Base-by-base conservation (phyloP, 2,329 filamentous ascomycete genomes). In the Alternaria gansuensis region DNA sequence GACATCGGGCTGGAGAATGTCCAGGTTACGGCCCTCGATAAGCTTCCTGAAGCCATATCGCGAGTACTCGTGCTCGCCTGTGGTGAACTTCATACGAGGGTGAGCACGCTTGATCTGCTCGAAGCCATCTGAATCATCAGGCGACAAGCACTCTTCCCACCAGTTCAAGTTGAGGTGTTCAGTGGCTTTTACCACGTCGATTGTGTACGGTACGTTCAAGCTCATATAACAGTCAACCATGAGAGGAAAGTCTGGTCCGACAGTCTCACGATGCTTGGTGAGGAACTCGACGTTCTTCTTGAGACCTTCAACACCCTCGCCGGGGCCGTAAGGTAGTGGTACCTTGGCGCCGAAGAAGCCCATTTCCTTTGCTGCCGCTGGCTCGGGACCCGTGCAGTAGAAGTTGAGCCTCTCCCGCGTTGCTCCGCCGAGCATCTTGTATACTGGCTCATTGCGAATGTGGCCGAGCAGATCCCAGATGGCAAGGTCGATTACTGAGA, bases 151-250 rank as follows among this genome's bases (percentile, higher is more conserved):
- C 82, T 97, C 93, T 81, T 97, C 93, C 92, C 92, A 97, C 93
- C 93, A 97, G 82, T 97, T 93, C 76, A 97, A 93, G 78, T 94
- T 86, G 66, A 97, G 85, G 67, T 93, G 88, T 69, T 91, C 86
- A 75, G 90, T 92, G 51, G 89, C 90, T 80, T 93, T 91, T 60
- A 91, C 93, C 24, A 97, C 84, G 78, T 97, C 90, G 68, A 97
- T 96, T 4, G 92, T 96, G 81, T 97, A 97, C 1, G 91, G 82
- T 26, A 97, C 93, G 71, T 93, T 97, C 72, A 97, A 82, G 67
- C 90, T 93, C 93, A 97, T 97, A 81, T 96, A 97, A 83, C 93
- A 97, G 81, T 97, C 93, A 5, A 97, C 93, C 83, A 96, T 93
- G 66, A 97, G 84, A 44, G 93, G 93, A 76, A 95, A 97, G 77